A percentile compares a stretch with the other conserved stretches of the same genome.
phyloP scores from a whole-genome alignment of 2,329 filamentous ascomycete genomes.

The Ophiostoma ulmi region DNA sequence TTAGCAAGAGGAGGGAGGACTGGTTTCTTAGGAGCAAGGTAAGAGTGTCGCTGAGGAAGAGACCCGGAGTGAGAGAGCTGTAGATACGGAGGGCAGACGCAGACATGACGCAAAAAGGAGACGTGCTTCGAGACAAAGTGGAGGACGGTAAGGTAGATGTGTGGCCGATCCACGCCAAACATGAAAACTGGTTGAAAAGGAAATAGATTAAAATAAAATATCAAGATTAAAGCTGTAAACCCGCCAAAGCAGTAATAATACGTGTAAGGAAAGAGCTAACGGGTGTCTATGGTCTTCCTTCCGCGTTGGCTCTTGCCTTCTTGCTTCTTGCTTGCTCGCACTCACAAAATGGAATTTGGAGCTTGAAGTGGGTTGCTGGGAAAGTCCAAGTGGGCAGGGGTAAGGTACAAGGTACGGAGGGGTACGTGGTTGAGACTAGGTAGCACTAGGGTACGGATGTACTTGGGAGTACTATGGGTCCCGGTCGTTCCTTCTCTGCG shows the following conservation, averaged over 20 bases:
- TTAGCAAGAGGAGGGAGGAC: background rate
- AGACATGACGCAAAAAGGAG: slow-evolving; percentile 1
- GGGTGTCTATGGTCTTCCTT: background rate
- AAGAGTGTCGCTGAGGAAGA: background rate
- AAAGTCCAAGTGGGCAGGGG: slow-evolving; percentile 14
- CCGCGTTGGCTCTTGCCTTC: background rate
- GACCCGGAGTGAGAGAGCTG: background rate
- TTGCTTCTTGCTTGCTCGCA: slow-evolving; percentile 1
- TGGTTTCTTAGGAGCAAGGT: slow-evolving; percentile 5
- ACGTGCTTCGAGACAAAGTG: background rate
- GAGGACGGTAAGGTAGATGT: slow-evolving; percentile 5
- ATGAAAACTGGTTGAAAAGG: slow-evolving; percentile 15
- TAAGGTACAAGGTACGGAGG: slow-evolving; percentile 11
- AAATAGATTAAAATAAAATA: slow-evolving; percentile 12
- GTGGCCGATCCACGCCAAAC: slow-evolving; percentile 18
- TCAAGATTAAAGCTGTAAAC: slow-evolving; percentile 16
- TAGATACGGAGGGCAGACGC: background rate
- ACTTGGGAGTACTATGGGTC: slow-evolving; percentile 11
- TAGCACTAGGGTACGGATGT: background rate
- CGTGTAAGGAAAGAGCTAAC: slow-evolving; percentile 9
- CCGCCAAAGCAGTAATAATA: slow-evolving; percentile 1
- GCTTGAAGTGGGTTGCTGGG: slow-evolving; percentile 21
- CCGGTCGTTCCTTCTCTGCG: background rate
- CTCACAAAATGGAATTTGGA: slow-evolving; percentile 15
- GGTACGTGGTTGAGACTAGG: background rate